Base-by-base conservation (phyloP, 2,329 filamentous ascomycete genomes). In the Fusarium sp. region DNA sequence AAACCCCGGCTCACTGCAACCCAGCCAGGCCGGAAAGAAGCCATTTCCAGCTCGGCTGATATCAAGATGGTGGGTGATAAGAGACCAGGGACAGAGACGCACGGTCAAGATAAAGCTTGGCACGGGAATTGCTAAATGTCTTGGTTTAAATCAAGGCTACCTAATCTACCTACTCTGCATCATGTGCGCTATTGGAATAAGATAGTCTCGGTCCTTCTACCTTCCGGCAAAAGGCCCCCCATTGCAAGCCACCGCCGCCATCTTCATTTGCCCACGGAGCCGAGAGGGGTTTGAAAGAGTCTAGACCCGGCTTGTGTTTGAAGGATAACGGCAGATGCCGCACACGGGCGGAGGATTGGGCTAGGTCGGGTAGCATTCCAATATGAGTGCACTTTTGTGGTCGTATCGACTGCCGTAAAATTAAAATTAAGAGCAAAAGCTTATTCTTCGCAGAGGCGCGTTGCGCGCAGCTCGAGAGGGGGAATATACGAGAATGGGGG, bases 251-350 rank as follows among this genome's bases (percentile, higher is more conserved):
- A 53, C 60, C 55, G 32, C 34, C 61, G 47, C 58, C 38, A 36
- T 29, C 22, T 54, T 46, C 40, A n/a, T 38, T 34, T 15, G 13
- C n/a, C 24, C 19, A 26, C 24, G 32, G 39, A 43, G 52, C 56
- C 56, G 29, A 45, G 39, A 38, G 38, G 34, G 22, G 32, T 34
- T 22, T 35, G 29, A 13, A 25, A 25, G 9, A n/a, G 31, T 57
- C 58, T 58, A 51, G 57, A 44, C 49, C 28, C 52, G 46, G 34
- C 22, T 35, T 48, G 15, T 49, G 15, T 49, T 24, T 55, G 35
- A 61, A 64, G 45, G 60, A 64, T 64, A 63, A 64, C 40, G 32
- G 49, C 49, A 61, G 43, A 51, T 45, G 46, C 29, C 34, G 22
- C 40, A 34, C 11, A 45, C 19, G 19, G 19, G 29, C 26, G 26